These are phyloP conservation scores for Xylaria longipes DNA, from an alignment of 495 filamentous ascomycete genomes.

Conservation along the genomic window DNA sequence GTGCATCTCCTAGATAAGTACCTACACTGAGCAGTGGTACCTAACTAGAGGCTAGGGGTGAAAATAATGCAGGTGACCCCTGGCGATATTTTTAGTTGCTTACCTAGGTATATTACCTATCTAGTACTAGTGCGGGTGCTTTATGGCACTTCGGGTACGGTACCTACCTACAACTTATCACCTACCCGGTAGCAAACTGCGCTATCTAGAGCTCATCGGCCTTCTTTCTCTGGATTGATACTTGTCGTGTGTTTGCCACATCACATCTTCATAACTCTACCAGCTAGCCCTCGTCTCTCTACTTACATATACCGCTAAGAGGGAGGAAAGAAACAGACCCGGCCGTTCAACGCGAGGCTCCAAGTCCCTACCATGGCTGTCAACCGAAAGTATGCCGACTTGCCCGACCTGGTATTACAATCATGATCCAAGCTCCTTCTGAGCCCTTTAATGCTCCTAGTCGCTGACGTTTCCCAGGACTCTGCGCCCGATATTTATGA, in stretches of 20 bases:
- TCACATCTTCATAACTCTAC: background rate
- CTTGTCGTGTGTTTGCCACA: background rate
- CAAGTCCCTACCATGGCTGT: constrained; percentile 50
- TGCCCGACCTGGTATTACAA: constrained; percentile 77
- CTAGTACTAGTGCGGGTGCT: no score
- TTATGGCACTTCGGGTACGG: no score
- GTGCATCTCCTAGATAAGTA: no score
- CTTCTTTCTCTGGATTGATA: background rate
- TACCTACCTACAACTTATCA: background rate
- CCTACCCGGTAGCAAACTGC: no score
- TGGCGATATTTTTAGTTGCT: background rate
- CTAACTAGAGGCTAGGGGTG: no score
- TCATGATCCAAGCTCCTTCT: background rate
- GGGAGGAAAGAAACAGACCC: background rate
- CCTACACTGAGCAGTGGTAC: no score
- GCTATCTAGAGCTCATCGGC: background rate
- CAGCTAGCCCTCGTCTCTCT: background rate
- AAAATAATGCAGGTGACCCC: background rate
- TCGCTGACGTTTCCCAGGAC: constrained; percentile 60
- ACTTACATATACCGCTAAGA: background rate
- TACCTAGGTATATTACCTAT: background rate
- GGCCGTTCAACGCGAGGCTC: background rate
- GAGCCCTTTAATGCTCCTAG: constrained; percentile 7
- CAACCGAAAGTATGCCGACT: constrained; percentile 77
- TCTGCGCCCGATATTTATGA: constrained; percentile 93